Evolutionary conservation across 176 grass and related monocot genomes (phyloP).

Genomic region (Oropetium thomaeum): DNA sequence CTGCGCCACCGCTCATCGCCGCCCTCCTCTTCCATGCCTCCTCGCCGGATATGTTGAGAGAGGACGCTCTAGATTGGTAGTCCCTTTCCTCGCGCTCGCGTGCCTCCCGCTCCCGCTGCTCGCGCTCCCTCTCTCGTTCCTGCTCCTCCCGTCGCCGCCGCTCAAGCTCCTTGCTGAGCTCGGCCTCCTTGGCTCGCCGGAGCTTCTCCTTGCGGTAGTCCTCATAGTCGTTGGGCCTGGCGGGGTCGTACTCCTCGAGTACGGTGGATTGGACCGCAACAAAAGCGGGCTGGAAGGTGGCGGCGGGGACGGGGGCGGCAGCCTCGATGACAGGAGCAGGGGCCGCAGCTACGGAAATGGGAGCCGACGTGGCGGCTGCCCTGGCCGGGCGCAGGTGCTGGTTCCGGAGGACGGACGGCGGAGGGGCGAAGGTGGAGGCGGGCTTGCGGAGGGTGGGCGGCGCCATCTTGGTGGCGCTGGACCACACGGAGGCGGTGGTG

Average conservation of each 20-base stretch:
- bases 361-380: not conserved
- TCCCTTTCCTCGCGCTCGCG: conserved; percentile 56
- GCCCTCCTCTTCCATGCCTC: conserved; percentile 87
- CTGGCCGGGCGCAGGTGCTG: conserved; percentile 40
- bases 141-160: conserved; percentile 64
- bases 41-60: conserved; percentile 84
- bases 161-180: conserved; percentile 74
- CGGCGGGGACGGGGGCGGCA: not conserved
- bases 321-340: not conserved
- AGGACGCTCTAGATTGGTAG: conserved; percentile 42
- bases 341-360: not conserved
- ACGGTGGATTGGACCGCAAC: conserved; percentile 77
- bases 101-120: conserved; percentile 56
- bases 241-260: conserved; percentile 96
- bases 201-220: conserved; percentile 87
- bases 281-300: conserved; percentile 66
- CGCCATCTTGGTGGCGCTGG: conserved; percentile 38
- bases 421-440: conserved; percentile 58
- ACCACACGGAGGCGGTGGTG: conserved; percentile 70
- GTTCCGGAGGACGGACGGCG: conserved; percentile 64
- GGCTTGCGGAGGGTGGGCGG: conserved; percentile 72
- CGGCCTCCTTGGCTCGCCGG: conserved; percentile 64
- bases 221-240: conserved; percentile 95
- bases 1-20: conserved; percentile 58
- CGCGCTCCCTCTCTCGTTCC: conserved; percentile 70